These are phyloP conservation scores for Gossypium australe DNA, from an alignment of 345 rosid genomes.

Conservation along the genomic window DNA sequence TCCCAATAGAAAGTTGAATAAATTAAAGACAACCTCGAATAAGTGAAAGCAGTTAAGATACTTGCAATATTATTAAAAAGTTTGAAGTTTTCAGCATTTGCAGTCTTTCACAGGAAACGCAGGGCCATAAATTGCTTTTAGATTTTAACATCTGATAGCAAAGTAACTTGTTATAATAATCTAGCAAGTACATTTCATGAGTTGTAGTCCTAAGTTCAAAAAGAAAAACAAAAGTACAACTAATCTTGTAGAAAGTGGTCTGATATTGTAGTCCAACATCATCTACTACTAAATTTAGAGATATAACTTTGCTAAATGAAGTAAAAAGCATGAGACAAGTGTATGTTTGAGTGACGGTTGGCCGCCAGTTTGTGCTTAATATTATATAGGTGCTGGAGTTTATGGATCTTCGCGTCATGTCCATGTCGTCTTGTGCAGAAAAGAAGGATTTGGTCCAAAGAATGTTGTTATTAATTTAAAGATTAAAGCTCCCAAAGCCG, in stretches of 20 bases:
- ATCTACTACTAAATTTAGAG: background rate
- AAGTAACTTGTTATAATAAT: background rate
- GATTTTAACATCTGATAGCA: background rate
- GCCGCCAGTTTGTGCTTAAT: background rate
- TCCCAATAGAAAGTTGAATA: background rate
- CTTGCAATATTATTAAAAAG: background rate
- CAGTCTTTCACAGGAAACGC: background rate
- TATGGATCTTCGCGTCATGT: slow-evolving; percentile 3
- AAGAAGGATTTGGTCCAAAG: slow-evolving; percentile 1
- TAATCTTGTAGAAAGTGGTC: slow-evolving; percentile 9
- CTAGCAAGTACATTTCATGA: background rate
- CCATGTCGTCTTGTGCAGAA: slow-evolving; percentile 7
- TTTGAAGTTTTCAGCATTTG: background rate
- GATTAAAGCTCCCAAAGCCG: background rate
- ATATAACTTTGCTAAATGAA: background rate
- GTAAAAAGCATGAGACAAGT: slow-evolving; percentile 1
- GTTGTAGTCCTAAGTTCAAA: background rate
- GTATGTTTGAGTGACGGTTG: background rate
- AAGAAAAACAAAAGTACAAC: too few species aligned
- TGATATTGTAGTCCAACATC: slow-evolving; percentile 9
- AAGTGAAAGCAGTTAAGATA: slow-evolving; percentile 3
- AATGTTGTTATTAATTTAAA: background rate
- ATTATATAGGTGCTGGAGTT: background rate
- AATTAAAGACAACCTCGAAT: background rate
- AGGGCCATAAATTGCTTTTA: background rate